Percentiles rank a stretch among this genome's conserved stretches.
phyloP scores from a whole-genome alignment of 108 stramenopile genomes.

The Fragilariopsis cylindrus region DNA sequence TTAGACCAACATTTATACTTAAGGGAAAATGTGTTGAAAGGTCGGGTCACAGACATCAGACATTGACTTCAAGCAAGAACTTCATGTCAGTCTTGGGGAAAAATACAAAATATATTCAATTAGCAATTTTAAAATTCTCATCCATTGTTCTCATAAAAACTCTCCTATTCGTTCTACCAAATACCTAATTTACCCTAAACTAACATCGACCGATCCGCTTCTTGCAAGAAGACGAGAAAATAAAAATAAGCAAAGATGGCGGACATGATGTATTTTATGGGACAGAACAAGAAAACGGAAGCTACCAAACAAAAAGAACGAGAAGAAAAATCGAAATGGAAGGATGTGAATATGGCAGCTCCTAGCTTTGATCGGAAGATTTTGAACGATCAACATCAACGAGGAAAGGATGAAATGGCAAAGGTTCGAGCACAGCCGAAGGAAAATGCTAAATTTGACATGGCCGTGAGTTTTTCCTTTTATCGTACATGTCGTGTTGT shows the following conservation, averaged over 20 bases:
- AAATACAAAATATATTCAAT: no score
- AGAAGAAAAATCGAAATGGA: slow-evolving; percentile 31
- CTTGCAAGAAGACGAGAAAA: not conserved
- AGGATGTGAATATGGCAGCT: slow-evolving; percentile 41
- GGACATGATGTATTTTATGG: slow-evolving; percentile 46
- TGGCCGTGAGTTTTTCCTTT: slow-evolving; percentile 15
- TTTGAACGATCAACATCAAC: slow-evolving; percentile 40
- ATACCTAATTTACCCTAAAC: no score
- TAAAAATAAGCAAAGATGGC: slow-evolving; percentile 19
- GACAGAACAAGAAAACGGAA: slow-evolving; percentile 42
- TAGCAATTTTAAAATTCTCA: no score
- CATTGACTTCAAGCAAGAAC: no score
- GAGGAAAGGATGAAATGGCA: slow-evolving; percentile 31
- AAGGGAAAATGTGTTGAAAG: no score
- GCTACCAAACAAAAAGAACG: slow-evolving; percentile 38
- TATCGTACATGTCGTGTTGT: not conserved
- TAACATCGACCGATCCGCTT: no score
- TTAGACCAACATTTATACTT: no score
- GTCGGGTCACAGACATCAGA: no score
- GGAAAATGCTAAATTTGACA: slow-evolving; percentile 41
- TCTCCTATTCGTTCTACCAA: no score
- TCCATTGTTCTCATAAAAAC: no score
- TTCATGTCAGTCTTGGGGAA: no score
- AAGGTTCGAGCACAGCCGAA: slow-evolving; percentile 31
- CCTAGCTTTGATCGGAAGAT: slow-evolving; percentile 37